Evolutionary conservation across 2,329 filamentous ascomycete species (phyloP), one percentile per base, ranked within the genome.

Genomic region (Tolypocladium paradoxum): DNA sequence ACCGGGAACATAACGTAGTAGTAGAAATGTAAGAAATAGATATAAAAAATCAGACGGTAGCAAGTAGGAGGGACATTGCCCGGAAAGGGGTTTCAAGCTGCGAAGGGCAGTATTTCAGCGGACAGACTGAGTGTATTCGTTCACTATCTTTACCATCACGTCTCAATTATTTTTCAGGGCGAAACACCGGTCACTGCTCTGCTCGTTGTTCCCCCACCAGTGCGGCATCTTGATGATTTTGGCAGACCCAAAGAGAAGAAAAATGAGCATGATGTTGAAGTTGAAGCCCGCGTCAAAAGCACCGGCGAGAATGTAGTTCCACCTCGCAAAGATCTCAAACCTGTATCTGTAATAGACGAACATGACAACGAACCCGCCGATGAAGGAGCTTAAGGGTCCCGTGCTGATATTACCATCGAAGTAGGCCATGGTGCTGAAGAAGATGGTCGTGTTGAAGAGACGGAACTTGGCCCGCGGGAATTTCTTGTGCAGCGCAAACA

Each of bases 331-430:
- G 8, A 81, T 65, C 52, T 78, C 70, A 53, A 81, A 82, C 16
- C 76, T 70, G 34, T 76, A 72, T 0, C 79, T 67, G 55, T 79
- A 83, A 5, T 75, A 74, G 72, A 75, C 81, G 62, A 72, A 81
- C 76, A 83, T 83, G 54, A 80, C 76, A 36, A 83, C 70, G 55
- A 78, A 82, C 0, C 79, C 79, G n/a, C 79, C 79, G 16, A 84
- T 73, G 55, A 83, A 78, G 18, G 70, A 71, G 24, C 76, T 79
- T 14, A 76, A 71, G 60, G 80, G 79, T 0, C 81, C 81, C 0
- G 81, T 83, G 53, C 75, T 80, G 50, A 84, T 69, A 60, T 84
- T 84, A 4, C 81, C 81, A 60, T 81, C 83, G 64, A 83, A 84
- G 40, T 69, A 70, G 0, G 77, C 68, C 54, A 81, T 66, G 4